phyloP scores from a whole-genome alignment of 768 basidiomycete species.

The Strobilomyces dryophilus region DNA sequence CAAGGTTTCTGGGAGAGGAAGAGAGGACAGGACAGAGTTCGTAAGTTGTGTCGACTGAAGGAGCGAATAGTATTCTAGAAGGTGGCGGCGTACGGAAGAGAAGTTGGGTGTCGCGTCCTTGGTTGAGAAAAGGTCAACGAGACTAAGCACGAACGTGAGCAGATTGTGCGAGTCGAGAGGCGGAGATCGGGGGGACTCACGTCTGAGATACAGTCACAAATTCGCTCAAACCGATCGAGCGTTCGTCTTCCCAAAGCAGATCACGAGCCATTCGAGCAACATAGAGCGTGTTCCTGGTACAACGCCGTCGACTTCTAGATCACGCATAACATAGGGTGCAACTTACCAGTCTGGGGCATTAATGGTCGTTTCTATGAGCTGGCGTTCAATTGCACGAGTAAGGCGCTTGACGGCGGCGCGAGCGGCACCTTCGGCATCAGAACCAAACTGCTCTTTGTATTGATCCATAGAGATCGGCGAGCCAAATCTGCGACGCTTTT shows the following conservation, averaged over 20 bases:
- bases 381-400: slow-evolving; percentile 67
- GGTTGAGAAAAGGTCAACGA: slow-evolving; percentile 84
- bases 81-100: slow-evolving; percentile 55
- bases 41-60: slow-evolving; percentile 78
- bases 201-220: slow-evolving; percentile 87
- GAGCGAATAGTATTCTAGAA: slow-evolving; percentile 87
- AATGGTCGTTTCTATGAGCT: slow-evolving; percentile 72
- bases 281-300: slow-evolving; percentile 80
- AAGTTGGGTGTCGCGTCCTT: slow-evolving; percentile 58
- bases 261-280: slow-evolving; percentile 91
- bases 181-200: slow-evolving; percentile 47
- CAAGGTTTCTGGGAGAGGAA: slow-evolving; percentile 80
- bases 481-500: slow-evolving; percentile 59
- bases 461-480: slow-evolving; percentile 70
- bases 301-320: slow-evolving; percentile 17
- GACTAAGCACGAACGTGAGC: slow-evolving; percentile 42
- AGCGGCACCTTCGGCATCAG: slow-evolving; percentile 58
- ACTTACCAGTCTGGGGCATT: slow-evolving; percentile 93
- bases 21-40: slow-evolving; percentile 76
- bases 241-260: slow-evolving; percentile 85
- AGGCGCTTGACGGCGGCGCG: slow-evolving; percentile 84
- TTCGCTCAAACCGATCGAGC: slow-evolving; percentile 71
- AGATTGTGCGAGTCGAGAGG: slow-evolving; percentile 12
- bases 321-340: slow-evolving; percentile 3
- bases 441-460: slow-evolving; percentile 76